Evolutionary conservation across 495 filamentous ascomycete species (phyloP).

Genomic region (Lasiosphaeriaceae sp.): DNA sequence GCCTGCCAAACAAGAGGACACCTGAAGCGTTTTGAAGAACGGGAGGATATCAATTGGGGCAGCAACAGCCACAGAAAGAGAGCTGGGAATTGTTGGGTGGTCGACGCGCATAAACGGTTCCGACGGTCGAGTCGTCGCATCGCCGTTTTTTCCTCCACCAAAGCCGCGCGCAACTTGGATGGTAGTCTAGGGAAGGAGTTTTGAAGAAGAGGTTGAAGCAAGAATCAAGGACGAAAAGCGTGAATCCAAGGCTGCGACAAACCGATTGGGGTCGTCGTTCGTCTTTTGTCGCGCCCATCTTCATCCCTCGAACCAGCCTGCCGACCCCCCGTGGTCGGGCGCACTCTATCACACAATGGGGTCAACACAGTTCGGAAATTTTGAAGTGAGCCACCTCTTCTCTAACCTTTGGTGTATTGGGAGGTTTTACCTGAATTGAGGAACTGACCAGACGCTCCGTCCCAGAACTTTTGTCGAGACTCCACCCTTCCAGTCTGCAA

Average conservation of each 20-base stretch:
- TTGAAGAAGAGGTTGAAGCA: no score
- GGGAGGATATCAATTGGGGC: neutral
- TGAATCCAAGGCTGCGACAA: no score
- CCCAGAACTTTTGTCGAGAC: constrained; percentile 89
- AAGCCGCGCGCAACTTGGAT: no score
- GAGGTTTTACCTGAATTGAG: constrained; percentile 64
- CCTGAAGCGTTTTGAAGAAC: neutral
- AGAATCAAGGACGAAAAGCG: no score
- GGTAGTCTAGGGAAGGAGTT: no score
- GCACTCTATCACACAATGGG: constrained; percentile 44
- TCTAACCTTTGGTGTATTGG: constrained; percentile 61
- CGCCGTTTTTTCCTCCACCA: no score
- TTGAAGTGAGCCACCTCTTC: constrained; percentile 61
- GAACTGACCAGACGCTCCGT: constrained; percentile 18
- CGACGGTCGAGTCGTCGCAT: no score
- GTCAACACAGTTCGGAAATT: constrained; percentile 81
- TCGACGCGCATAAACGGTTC: no score
- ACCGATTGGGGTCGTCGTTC: neutral
- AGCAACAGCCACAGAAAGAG: neutral
- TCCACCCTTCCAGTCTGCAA: constrained; percentile 95
- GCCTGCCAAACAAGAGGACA: neutral
- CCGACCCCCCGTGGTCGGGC: neutral
- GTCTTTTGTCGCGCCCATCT: neutral
- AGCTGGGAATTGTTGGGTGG: no score
- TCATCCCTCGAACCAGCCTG: neutral